phyloP scores from a whole-genome alignment of 139 green algal species.

The Chlamydomonas sphaeroides region DNA sequence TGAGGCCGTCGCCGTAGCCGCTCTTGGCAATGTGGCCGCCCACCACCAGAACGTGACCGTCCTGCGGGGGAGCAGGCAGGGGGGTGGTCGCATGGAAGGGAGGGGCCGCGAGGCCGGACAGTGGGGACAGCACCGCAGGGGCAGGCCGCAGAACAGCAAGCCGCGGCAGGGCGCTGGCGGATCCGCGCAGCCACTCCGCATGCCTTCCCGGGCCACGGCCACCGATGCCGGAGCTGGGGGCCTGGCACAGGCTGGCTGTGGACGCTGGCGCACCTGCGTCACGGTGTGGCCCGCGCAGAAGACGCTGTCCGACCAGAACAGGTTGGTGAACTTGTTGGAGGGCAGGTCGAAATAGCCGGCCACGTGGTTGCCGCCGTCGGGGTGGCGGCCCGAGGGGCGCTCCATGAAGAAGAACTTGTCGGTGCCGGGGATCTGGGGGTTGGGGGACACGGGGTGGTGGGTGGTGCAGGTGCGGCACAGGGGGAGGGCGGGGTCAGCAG shows the following conservation, averaged over 20 bases:
- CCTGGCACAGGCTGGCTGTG: too few species aligned
- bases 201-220: too few species aligned
- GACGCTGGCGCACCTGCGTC: constrained; percentile 24
- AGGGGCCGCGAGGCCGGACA: too few species aligned
- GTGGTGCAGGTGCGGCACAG: too few species aligned
- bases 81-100: too few species aligned
- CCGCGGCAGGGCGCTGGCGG: too few species aligned
- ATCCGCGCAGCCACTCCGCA: too few species aligned
- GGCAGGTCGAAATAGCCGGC: constrained; percentile 29
- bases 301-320: constrained; percentile 30
- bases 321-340: constrained; percentile 31
- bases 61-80: background rate
- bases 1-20: constrained; percentile 38
- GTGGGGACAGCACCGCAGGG: too few species aligned
- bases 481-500: too few species aligned
- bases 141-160: too few species aligned
- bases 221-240: too few species aligned
- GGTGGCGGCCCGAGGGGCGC: constrained; percentile 49
- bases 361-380: constrained; percentile 38
- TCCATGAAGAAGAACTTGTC: constrained; percentile 54
- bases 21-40: constrained; percentile 48
- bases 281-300: constrained; percentile 44
- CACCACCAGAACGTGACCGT: constrained; percentile 43
- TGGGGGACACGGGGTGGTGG: too few species aligned
- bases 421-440: constrained; percentile 20